phyloP scores from a whole-genome alignment of 2,329 filamentous ascomycete genomes.

The Cadophora gregata region DNA sequence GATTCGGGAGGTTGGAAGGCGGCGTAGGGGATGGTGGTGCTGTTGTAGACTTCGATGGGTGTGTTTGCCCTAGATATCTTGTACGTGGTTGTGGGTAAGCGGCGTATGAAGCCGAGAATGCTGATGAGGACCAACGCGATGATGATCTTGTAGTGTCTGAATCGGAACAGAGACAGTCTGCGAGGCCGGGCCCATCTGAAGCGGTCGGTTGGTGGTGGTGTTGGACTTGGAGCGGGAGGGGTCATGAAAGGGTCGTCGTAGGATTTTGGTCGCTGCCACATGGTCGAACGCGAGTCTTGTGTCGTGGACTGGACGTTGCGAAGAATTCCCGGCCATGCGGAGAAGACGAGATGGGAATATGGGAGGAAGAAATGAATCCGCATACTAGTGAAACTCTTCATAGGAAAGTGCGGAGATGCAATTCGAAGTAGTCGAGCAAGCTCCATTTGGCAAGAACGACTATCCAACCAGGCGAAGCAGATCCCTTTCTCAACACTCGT shows the following conservation, averaged over 20 bases:
- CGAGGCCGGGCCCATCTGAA: conserved; percentile 35
- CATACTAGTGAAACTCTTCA: too few relatives aligned
- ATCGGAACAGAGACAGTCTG: conserved; percentile 32
- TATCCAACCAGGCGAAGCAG: too few relatives aligned
- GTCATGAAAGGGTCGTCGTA: conserved; percentile 39
- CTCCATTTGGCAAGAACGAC: too few relatives aligned
- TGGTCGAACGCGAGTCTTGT: conserved; percentile 14
- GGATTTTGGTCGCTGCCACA: conserved; percentile 31
- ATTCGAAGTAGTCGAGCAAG: too few relatives aligned
- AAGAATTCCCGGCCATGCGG: neutral
- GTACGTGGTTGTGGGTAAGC: neutral
- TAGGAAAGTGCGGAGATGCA: too few relatives aligned
- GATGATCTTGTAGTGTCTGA: conserved; percentile 28
- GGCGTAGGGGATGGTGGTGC: conserved; percentile 20
- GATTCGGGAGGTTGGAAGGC: conserved; percentile 34
- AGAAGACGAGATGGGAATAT: neutral
- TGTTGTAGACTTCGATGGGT: conserved; percentile 16
- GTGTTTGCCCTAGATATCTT: neutral
- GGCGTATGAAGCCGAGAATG: conserved; percentile 24
- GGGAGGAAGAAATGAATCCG: neutral
- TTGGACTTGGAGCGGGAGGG: conserved; percentile 13
- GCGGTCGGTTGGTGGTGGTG: conserved; percentile 14
- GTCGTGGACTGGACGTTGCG: neutral
- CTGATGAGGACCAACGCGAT: conserved; percentile 25
- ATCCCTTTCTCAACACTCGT: too few relatives aligned